Conservation (phyloP, 2,329 filamentous ascomycete species). For the Pseudogymnoascus sp. region DNA sequence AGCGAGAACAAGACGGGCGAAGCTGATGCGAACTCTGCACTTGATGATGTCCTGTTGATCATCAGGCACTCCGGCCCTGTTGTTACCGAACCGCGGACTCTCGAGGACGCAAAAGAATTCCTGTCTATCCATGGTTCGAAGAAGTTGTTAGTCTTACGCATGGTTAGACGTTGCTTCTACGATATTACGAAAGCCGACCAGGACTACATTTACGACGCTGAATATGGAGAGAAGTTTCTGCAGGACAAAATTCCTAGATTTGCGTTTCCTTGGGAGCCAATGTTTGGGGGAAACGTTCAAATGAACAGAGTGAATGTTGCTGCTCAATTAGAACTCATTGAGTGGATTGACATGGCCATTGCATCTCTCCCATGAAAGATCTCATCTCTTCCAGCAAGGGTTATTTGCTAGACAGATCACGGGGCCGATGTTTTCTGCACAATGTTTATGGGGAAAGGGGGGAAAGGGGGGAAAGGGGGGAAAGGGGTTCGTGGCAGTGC, state of each 20-base stretch:
- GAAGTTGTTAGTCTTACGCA: no score
- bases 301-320: not conserved
- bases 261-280: no score
- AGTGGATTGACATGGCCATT: not conserved
- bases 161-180: not conserved
- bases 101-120: no score
- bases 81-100: no score
- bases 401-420: not conserved
- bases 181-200: not conserved
- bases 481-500: not conserved
- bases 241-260: no score
- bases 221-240: no score
- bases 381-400: not conserved
- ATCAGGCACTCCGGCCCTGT: no score
- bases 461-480: not conserved
- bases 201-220: not conserved
- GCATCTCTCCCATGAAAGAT: not conserved
- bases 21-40: not conserved
- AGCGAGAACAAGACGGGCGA: not conserved
- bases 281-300: no score
- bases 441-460: not conserved
- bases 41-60: not conserved
- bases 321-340: not conserved
- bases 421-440: not conserved
- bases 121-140: no score